phyloP scores from a whole-genome alignment of 2,329 filamentous ascomycete species.

The Cercospora citrullina region DNA sequence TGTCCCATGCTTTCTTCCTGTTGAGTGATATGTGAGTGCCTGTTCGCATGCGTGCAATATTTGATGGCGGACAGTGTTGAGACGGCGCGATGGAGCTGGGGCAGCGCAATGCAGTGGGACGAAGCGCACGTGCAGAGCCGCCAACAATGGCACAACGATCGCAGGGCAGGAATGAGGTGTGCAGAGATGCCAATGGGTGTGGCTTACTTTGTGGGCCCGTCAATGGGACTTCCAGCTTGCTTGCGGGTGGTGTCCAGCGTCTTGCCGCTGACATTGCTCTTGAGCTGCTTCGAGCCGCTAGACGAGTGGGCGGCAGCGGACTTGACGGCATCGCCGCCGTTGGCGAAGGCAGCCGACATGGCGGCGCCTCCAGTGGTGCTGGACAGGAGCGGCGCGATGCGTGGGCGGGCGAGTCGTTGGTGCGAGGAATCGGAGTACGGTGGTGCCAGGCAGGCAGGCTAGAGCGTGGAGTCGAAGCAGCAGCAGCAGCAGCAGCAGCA shows the following conservation, averaged over 20 bases:
- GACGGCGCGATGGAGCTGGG: constrained; percentile 9
- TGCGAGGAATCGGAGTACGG: constrained; percentile 4
- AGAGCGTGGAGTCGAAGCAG: constrained; percentile 2
- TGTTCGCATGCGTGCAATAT: background rate
- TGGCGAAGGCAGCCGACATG: constrained; percentile 36
- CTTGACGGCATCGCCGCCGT: constrained; percentile 31
- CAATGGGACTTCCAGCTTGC: constrained; percentile 57
- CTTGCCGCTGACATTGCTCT: constrained; percentile 54
- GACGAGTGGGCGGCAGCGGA: constrained; percentile 12
- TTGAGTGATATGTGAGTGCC: background rate
- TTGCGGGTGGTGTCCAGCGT: constrained; percentile 55
- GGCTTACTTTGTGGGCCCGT: constrained; percentile 57
- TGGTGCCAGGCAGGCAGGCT: constrained; percentile 5
- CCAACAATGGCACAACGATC: background rate
- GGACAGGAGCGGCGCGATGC: constrained; percentile 21
- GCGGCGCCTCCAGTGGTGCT: constrained; percentile 19
- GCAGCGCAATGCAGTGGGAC: constrained; percentile 12
- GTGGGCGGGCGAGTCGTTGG: constrained; percentile 4
- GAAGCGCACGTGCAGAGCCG: constrained; percentile 10
- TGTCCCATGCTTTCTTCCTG: constrained; percentile 17
- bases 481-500: background rate
- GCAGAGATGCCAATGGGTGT: constrained; percentile 17
- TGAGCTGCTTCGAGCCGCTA: constrained; percentile 43
- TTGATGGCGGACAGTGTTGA: background rate
- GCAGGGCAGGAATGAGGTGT: background rate